Evolutionary conservation across 495 filamentous ascomycete genomes (phyloP).

Genomic region (Neurospora sp.): DNA sequence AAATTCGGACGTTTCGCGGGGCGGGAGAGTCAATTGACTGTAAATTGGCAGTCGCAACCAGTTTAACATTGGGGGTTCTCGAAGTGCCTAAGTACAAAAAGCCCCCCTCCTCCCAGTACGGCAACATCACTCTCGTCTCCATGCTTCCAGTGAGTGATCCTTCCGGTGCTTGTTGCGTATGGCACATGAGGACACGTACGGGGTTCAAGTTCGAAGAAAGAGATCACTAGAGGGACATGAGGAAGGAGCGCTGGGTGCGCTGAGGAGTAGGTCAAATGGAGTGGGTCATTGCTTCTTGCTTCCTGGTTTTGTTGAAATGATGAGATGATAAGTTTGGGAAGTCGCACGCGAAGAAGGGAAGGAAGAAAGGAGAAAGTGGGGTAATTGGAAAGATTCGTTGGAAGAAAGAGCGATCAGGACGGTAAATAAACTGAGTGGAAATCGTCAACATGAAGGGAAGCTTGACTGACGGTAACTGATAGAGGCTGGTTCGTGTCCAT

Average conservation of each 20-base stretch:
- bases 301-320: not conserved
- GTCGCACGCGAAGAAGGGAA: not conserved
- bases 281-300: not conserved
- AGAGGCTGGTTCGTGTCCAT: not conserved
- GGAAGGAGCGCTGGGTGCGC: not conserved
- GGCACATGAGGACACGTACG: not conserved
- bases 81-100: too few relatives aligned
- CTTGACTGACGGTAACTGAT: not conserved
- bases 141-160: not conserved
- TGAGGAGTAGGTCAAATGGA: not conserved
- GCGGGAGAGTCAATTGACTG: too few relatives aligned
- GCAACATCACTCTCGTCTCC: not conserved
- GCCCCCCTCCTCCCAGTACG: too few relatives aligned
- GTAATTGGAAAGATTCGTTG: not conserved
- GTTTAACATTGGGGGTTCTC: too few relatives aligned
- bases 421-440: not conserved
- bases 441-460: not conserved
- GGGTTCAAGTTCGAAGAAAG: not conserved
- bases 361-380: not conserved
- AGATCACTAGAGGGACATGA: not conserved
- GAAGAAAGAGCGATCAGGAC: not conserved
- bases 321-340: not conserved
- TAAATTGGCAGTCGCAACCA: too few relatives aligned
- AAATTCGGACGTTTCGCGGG: too few relatives aligned
- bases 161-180: not conserved